Evolutionary conservation across 495 filamentous ascomycete genomes (phyloP).

Genomic region (Penicillium ochrochloron): DNA sequence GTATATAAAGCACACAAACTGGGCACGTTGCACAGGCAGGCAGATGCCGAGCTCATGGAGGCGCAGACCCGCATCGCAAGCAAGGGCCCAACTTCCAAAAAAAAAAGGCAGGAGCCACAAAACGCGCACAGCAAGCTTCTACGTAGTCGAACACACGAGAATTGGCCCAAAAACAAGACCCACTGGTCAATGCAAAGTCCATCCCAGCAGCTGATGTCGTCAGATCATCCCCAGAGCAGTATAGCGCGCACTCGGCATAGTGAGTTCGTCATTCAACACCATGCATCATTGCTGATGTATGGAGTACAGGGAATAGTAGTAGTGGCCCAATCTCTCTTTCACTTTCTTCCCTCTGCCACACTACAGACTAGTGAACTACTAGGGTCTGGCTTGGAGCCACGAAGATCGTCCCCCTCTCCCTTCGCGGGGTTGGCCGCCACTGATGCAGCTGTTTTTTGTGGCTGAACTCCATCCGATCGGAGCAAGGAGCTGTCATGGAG

Average conservation of each 20-base stretch:
- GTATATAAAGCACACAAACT: conserved; percentile 26
- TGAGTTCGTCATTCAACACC: conserved; percentile 16
- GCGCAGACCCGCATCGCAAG: conserved; percentile 20
- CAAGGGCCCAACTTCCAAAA: conserved; percentile 28
- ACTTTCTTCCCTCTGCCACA: not conserved
- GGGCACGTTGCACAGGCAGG: conserved; percentile 22
- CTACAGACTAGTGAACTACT: not conserved
- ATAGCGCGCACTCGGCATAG: not conserved
- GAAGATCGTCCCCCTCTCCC: not conserved
- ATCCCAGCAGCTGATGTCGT: conserved; percentile 20
- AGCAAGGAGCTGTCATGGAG: conserved; percentile 26
- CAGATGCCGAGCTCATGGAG: conserved; percentile 19
- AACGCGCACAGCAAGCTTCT: conserved; percentile 4
- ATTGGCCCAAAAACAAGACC: not conserved
- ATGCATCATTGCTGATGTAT: conserved; percentile 8
- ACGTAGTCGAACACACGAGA: not conserved
- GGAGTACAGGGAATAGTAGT: conserved; percentile 2
- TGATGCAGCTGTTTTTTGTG: conserved; percentile 18
- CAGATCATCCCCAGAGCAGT: conserved; percentile 17
- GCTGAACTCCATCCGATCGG: conserved; percentile 14
- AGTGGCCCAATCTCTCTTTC: conserved; percentile 19
- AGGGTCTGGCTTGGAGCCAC: not conserved
- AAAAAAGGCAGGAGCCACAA: conserved; percentile 8
- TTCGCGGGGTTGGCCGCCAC: conserved; percentile 13
- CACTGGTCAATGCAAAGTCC: conserved; percentile 14